Evolutionary conservation across 1,139 yeast species (phyloP), one percentile per base, ranked within the genome.

Genomic region (Protomyces arabidopsidicola): DNA sequence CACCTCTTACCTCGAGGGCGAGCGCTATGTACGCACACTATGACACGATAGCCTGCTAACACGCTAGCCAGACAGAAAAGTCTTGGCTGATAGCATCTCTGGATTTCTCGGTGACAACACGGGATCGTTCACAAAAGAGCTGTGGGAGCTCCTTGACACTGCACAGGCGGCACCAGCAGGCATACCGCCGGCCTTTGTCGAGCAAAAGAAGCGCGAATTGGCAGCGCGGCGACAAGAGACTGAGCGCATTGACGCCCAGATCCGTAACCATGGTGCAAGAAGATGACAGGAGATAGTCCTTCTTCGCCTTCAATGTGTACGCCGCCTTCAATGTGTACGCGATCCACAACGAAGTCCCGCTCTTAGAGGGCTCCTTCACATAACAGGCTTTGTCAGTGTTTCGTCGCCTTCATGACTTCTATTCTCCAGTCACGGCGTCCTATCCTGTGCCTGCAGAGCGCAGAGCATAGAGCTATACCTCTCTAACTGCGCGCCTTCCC

Each of bases 131-230:
- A 68, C 71, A 64, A 63, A 64, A 27, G 68, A 69, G 56, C 67
- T 72, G 14, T 71, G 73, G 73, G 61, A 65, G 20, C 64, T 72
- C 42, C 66, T 72, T 35, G 64, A 71, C 1, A 66, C 68, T 2
- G 73, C 74, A 2, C 73, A 72, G 60, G 53, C 61, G 24, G 67
- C 70, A 27, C 64, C 66, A 1, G 68, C 70, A 9, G 74, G 74
- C 3, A 68, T 72, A 22, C 73, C 74, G 1, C 67, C 67, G 2
- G 66, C 65, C 39, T 53, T 72, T 35, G 53, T 71, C 35, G 70
- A 68, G 20, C 65, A 64, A 9, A 71, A 71, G 60, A 66, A 65
- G 53, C 65, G 61, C 38, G 69, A 71, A 64, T 55, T 70, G 14
- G 64, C 50, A 4, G 42, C 42, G 14, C 42, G 42, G 14, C 42